phyloP scores from a whole-genome alignment of 306 rosid species.

The Pueraria montana region DNA sequence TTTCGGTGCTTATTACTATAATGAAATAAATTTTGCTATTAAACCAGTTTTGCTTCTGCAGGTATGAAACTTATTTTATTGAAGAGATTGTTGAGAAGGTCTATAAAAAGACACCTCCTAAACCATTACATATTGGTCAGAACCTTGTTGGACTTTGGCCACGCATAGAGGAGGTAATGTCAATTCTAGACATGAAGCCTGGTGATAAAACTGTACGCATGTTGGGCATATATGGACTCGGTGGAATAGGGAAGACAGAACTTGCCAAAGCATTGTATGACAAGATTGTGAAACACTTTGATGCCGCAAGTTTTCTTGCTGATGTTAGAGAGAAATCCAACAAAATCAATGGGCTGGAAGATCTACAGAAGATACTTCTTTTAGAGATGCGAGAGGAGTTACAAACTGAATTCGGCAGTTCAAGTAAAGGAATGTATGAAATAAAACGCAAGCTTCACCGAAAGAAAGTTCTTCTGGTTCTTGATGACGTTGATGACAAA shows the following conservation, averaged over 20 bases:
- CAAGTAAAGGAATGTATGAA: constrained; percentile 4
- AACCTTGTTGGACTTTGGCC: not conserved
- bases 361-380: constrained; percentile 12
- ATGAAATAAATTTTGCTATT: not conserved
- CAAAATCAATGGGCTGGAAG: not conserved
- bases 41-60: not conserved
- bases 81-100: not conserved
- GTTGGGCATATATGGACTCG: constrained; percentile 44
- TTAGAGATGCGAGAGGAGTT: not conserved
- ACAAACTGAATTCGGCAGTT: not conserved
- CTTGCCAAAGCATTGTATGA: constrained; percentile 39
- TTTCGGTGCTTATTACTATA: not conserved
- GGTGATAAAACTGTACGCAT: not conserved
- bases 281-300: constrained; percentile 29
- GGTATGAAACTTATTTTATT: not conserved
- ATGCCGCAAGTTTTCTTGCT: constrained; percentile 37
- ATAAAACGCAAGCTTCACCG: not conserved
- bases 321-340: constrained; percentile 26
- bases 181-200: constrained; percentile 9
- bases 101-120: not conserved
- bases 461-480: constrained; percentile 39
- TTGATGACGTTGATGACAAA: constrained; percentile 38
- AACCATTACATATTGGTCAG: not conserved
- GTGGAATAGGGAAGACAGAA: no score
- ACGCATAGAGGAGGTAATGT: not conserved